Evolutionary conservation across 768 basidiomycete species (phyloP).

Genomic region (Auricularia sp.): DNA sequence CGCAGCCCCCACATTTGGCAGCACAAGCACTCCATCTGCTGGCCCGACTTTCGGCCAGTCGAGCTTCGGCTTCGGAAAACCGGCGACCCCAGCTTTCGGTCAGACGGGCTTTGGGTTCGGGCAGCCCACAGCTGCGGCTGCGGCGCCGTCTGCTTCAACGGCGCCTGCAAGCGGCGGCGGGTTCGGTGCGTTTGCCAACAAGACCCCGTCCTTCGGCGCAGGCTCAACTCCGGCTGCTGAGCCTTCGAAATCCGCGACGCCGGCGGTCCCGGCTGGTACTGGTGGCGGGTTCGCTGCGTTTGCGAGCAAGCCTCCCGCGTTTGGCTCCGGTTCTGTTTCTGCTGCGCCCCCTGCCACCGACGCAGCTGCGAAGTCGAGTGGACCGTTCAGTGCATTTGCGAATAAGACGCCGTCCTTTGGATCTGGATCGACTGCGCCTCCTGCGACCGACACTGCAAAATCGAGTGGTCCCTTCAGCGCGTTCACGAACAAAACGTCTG

Average conservation of each 20-base stretch:
- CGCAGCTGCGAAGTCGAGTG: neutral
- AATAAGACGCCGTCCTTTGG: neutral
- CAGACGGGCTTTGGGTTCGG: constrained; percentile 18
- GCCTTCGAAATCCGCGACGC: constrained; percentile 7
- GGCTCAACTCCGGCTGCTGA: neutral
- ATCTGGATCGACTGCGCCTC: neutral
- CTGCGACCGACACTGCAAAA: neutral
- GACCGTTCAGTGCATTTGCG: constrained; percentile 1
- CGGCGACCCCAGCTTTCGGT: constrained; percentile 15
- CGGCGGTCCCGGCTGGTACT: constrained; percentile 15
- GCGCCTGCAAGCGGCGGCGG: constrained; percentile 9
- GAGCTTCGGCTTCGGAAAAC: constrained; percentile 6
- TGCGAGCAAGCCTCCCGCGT: constrained; percentile 13
- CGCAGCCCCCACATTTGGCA: neutral
- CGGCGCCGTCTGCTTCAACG: constrained; percentile 1
- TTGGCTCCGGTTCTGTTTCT: neutral
- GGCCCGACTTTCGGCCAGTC: constrained; percentile 12
- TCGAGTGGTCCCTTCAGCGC: constrained; percentile 15
- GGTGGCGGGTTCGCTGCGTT: constrained; percentile 12
- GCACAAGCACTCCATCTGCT: neutral
- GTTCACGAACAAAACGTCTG: constrained; percentile 12
- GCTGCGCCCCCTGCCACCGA: neutral
- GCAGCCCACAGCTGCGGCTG: neutral
- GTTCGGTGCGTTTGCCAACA: constrained; percentile 2
- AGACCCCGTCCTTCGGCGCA: neutral